Evolutionary conservation across 2,329 filamentous ascomycete genomes (phyloP).

Genomic region (Venturia aucupariae): DNA sequence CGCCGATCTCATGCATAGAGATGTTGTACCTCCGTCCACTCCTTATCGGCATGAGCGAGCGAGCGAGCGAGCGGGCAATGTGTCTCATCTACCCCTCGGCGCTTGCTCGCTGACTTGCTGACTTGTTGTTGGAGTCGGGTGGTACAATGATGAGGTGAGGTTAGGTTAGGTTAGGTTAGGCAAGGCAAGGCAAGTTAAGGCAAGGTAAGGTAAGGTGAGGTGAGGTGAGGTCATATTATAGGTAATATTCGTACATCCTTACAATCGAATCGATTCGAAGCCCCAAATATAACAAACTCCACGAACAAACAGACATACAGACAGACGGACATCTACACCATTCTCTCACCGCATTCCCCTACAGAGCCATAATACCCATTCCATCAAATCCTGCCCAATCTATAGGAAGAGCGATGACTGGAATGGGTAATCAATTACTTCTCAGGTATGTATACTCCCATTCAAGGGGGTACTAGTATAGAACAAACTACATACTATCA

Average conservation of each 20-base stretch:
- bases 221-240: neutral
- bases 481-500: too few species aligned
- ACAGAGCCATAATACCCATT: neutral
- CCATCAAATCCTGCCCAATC: too few species aligned
- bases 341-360: neutral
- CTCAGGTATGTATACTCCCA: neutral
- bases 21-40: neutral
- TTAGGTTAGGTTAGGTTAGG: neutral
- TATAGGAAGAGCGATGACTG: neutral
- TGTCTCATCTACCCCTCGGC: too few species aligned
- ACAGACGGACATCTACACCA: too few species aligned
- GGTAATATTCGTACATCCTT: too few species aligned
- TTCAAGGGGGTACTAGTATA: neutral
- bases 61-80: too few species aligned
- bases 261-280: too few species aligned
- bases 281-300: too few species aligned
- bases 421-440: neutral
- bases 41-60: neutral
- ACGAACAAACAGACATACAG: too few species aligned
- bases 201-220: neutral
- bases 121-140: neutral
- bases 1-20: too few species aligned
- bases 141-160: neutral
- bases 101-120: too few species aligned
- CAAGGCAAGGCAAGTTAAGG: too few species aligned